These are phyloP conservation scores for Annona cherimola DNA, from an alignment of 164 flowering plant genomes.

Conservation along the genomic window DNA sequence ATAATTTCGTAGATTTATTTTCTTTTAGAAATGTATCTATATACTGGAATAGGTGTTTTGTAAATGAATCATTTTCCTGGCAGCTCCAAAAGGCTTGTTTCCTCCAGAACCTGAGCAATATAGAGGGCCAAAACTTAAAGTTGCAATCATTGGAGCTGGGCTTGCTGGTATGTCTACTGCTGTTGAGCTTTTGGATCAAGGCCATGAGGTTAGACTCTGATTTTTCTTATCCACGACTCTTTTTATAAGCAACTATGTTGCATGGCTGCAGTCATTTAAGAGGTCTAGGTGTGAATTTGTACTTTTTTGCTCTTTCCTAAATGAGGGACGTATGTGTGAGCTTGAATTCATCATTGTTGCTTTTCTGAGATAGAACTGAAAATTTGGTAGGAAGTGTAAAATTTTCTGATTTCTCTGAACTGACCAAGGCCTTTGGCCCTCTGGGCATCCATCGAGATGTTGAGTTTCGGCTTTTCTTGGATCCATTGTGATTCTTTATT, in stretches of 20 bases:
- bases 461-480: background rate
- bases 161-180: conserved; percentile 99
- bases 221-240: background rate
- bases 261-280: background rate
- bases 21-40: too few species aligned
- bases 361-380: background rate
- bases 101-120: conserved; percentile 97
- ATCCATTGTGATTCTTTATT: background rate
- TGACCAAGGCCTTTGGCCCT: background rate
- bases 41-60: background rate
- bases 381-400: background rate
- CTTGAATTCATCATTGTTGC: background rate
- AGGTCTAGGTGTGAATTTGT: background rate
- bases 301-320: background rate
- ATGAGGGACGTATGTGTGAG: background rate
- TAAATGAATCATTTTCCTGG: conserved; percentile 14
- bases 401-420: background rate
- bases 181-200: conserved; percentile 98
- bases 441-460: too few species aligned
- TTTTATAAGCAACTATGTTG: background rate
- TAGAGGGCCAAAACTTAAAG: conserved; percentile 90
- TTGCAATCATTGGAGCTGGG: conserved; percentile 98
- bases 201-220: conserved; percentile 71
- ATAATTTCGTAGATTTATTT: too few species aligned
- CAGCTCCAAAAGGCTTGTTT: conserved; percentile 97